Base-by-base conservation (phyloP, 1,284 basidiomycete species). In the Meripilus lineatus region DNA sequence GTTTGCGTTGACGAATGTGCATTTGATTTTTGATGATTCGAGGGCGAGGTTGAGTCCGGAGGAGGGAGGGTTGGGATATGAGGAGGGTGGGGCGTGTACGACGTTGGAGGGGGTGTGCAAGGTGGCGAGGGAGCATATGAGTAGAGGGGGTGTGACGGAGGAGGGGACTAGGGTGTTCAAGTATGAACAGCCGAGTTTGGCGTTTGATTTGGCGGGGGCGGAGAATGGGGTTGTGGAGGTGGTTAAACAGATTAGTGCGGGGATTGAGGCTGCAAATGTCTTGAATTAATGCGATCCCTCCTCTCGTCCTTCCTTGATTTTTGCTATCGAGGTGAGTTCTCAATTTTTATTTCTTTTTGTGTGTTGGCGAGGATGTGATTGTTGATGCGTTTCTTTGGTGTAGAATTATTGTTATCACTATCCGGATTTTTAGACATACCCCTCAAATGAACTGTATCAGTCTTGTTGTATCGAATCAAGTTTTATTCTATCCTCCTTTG, bases 1-100 rank as follows among this genome's bases (percentile, higher is more conserved):
- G 30, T 86, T 81, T 58, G 67, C 70, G 8, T 67, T 89, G n/a
- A 74, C 72, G 4, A 66, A 67, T 38, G 67, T 82, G 6, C 85
- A 88, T 53, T 62, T 86, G 38, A 68, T 85, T 34, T 84, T 85
- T 52, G 81, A 86, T 50, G 83, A 86, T 56, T 77, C 80, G 11
- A 72, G 79, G 23, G 84, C 85, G 14, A 71, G 81, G 1, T 57
- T 74, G 34, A 47, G 74, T 7, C 75, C 81, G 0, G 65, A 67
- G 42, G 66, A 77, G 40, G 84, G 83, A 4, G 84, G 84, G 2
- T 66, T 88, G 4, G 83, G 83, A 22, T 88, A 85, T 55, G 28
- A 30, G 8, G n/a, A n/a, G n/a, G 57, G 59, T 17, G 52, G 52
- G 21, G 74, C 43, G 32, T 39, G 36, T 32, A 61, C 54, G 30